phyloP scores from a whole-genome alignment of 306 rosid species.

The Sindora glabra region DNA sequence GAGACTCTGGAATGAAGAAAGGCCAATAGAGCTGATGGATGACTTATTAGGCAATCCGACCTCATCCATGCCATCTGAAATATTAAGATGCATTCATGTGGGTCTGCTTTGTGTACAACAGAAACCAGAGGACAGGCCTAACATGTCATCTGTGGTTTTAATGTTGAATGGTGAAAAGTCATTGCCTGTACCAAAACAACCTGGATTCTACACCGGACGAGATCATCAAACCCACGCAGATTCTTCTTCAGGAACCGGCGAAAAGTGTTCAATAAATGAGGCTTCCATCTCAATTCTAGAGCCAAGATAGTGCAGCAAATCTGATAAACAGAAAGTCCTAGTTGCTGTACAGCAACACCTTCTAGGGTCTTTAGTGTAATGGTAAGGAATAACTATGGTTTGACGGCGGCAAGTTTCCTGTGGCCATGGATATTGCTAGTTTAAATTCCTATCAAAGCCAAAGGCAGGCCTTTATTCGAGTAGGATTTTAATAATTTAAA shows the following conservation, averaged over 20 bases:
- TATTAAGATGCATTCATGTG: constrained; percentile 5
- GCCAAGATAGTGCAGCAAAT: not conserved
- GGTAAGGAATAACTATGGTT: too few relatives aligned
- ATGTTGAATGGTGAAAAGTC: constrained; percentile 6
- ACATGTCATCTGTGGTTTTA: not conserved
- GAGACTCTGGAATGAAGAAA: constrained; percentile 8
- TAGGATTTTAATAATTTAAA: too few relatives aligned
- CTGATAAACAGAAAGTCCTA: too few relatives aligned
- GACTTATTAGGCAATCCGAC: not conserved
- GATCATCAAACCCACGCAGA: not conserved
- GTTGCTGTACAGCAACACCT: too few relatives aligned
- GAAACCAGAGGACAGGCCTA: constrained; percentile 4
- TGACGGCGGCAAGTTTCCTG: too few relatives aligned
- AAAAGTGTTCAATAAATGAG: not conserved
- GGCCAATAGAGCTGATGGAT: not conserved
- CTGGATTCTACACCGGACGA: not conserved
- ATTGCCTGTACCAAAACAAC: not conserved
- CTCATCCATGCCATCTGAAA: not conserved
- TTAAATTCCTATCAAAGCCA: too few relatives aligned
- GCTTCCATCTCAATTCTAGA: not conserved
- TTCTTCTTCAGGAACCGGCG: not conserved
- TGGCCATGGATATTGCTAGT: too few relatives aligned
- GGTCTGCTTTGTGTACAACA: not conserved
- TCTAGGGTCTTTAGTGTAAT: too few relatives aligned
- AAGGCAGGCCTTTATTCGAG: too few relatives aligned